These are phyloP conservation scores for Boletus pseudo-olivaceus DNA, from an alignment of 768 basidiomycete genomes.

Conservation along the genomic window DNA sequence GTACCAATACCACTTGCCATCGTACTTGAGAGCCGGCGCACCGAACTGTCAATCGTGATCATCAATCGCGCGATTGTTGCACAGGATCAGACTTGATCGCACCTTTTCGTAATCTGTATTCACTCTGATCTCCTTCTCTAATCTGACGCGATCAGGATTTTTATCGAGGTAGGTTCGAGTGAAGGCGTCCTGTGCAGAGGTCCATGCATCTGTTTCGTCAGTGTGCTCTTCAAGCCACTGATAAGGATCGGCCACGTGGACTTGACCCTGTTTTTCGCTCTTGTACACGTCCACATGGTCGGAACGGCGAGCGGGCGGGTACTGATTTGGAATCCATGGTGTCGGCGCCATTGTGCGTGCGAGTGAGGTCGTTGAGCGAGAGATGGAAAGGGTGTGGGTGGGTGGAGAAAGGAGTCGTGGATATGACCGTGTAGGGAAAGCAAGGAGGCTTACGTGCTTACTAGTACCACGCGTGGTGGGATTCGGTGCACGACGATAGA, in stretches of 20 bases:
- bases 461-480: conserved; percentile 16
- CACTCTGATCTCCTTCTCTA: conserved; percentile 56
- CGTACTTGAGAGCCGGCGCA: conserved; percentile 56
- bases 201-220: conserved; percentile 65
- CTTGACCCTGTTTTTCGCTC: conserved; percentile 57
- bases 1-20: conserved; percentile 78
- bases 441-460: conserved; percentile 19
- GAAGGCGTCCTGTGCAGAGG: conserved; percentile 53
- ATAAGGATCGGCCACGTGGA: conserved; percentile 68
- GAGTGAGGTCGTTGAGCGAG: conserved; percentile 7
- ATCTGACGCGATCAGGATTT: conserved; percentile 52
- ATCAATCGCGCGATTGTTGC: not conserved
- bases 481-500: conserved; percentile 14
- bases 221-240: conserved; percentile 67
- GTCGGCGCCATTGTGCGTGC: conserved; percentile 36
- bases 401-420: conserved; percentile 6
- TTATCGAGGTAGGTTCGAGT: conserved; percentile 60
- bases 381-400: not conserved
- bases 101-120: conserved; percentile 54
- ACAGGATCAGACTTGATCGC: not conserved
- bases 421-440: conserved; percentile 9
- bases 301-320: conserved; percentile 63
- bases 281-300: conserved; percentile 69
- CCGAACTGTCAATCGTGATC: conserved; percentile 46
- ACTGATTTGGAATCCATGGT: conserved; percentile 53